Percentiles rank a stretch among this genome's conserved stretches.
phyloP scores from a whole-genome alignment of 1,284 basidiomycete species.

The Coniophora puteana region DNA sequence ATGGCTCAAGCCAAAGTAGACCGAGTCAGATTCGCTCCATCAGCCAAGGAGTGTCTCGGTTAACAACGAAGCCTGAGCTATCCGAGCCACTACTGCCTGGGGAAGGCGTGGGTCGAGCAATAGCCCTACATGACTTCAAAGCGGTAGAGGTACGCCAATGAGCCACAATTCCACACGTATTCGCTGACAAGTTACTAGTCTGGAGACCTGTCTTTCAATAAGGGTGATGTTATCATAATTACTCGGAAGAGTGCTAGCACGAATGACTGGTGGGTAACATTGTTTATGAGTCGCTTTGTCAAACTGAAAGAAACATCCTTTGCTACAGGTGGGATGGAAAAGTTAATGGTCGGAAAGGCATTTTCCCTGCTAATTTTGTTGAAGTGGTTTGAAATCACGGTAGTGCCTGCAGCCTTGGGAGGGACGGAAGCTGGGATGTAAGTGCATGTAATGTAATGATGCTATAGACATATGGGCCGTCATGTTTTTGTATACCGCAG shows the following conservation, averaged over 20 bases:
- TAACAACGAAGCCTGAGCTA: conserved; percentile 48
- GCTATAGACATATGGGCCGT: too few relatives aligned
- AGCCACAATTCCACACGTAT: conserved; percentile 1
- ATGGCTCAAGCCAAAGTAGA: too few relatives aligned
- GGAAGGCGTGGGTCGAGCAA: conserved; percentile 69
- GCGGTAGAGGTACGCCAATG: conserved; percentile 56
- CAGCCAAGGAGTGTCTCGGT: conserved; percentile 9
- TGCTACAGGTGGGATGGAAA: conserved; percentile 70
- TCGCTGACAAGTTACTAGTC: conserved; percentile 34
- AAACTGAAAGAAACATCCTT: conserved; percentile 4
- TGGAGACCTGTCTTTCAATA: conserved; percentile 83
- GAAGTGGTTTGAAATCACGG: conserved; percentile 42
- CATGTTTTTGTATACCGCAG: too few relatives aligned
- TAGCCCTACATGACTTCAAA: conserved; percentile 77
- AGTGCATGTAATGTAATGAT: too few relatives aligned
- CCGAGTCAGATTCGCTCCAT: conserved; percentile 8
- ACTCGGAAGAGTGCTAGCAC: conserved; percentile 71
- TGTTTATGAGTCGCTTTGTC: not conserved
- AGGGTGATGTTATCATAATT: conserved; percentile 79
- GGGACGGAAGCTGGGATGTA: too few relatives aligned
- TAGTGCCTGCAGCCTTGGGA: too few relatives aligned
- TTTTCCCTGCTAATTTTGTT: conserved; percentile 66
- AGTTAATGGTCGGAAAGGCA: conserved; percentile 40
- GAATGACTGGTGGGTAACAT: conserved; percentile 67
- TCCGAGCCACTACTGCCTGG: conserved; percentile 40